These are phyloP conservation scores for Mucor plumbeus DNA, from an alignment of 371 early-diverging fungal genomes.

Conservation along the genomic window DNA sequence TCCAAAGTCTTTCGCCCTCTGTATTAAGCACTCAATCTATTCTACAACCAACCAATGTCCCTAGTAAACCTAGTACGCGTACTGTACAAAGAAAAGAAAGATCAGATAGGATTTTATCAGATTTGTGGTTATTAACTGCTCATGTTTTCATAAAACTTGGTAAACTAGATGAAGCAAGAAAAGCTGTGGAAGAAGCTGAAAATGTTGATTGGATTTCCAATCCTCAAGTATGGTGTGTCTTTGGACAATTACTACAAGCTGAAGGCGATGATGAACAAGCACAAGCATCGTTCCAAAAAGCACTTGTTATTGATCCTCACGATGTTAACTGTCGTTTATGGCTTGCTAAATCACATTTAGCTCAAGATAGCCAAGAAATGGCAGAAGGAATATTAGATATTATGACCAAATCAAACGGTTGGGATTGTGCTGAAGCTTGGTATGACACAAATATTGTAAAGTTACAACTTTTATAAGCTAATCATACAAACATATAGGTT, in stretches of 20 bases:
- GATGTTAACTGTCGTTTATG: conserved; percentile 52
- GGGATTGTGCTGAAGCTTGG: conserved; percentile 74
- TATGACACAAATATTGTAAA: conserved; percentile 19
- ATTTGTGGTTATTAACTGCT: conserved; percentile 70
- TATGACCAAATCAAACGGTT: conserved; percentile 61
- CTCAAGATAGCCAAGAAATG: conserved; percentile 48
- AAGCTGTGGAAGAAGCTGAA: conserved; percentile 73
- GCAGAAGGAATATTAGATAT: conserved; percentile 63
- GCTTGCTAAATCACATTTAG: conserved; percentile 52
- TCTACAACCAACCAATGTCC: conserved; percentile 29
- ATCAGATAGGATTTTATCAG: conserved; percentile 39
- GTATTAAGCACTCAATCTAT: conserved; percentile 31
- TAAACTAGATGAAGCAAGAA: conserved; percentile 65
- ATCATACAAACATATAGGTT: conserved; percentile 38
- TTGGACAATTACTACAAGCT: conserved; percentile 52
- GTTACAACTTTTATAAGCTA: background rate
- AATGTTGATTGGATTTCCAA: conserved; percentile 59
- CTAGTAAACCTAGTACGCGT: conserved; percentile 34
- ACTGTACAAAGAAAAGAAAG: conserved; percentile 21
- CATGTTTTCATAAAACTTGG: conserved; percentile 59
- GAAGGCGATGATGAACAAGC: conserved; percentile 54
- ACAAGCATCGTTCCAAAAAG: conserved; percentile 59
- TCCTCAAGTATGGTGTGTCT: conserved; percentile 63
- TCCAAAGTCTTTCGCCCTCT: conserved; percentile 37
- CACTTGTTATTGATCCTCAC: conserved; percentile 51